Base-by-base conservation (phyloP, 805 yeast genomes). In the Peterozyma xylosa region DNA sequence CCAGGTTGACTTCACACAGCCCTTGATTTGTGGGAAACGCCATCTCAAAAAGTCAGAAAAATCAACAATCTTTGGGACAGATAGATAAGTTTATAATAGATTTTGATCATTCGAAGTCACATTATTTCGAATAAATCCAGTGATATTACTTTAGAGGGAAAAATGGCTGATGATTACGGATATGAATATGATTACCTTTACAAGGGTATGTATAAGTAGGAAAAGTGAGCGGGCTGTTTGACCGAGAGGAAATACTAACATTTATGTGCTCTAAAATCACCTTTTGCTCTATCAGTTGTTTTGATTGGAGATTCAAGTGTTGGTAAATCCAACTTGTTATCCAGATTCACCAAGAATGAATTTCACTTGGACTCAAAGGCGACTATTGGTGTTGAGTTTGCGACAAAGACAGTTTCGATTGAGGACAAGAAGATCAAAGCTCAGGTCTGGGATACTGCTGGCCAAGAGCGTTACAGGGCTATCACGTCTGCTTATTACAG, bases 381-480 rank as follows among this genome's bases (percentile, higher is more conserved):
- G 43, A 91, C 99, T 27, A 91, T 91, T 59, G 99, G 99, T 39
- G 99, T 93, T 42, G 99, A 93, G 66, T 91, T 91, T 69, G 98
- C 98, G 37, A 93, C 98, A 17, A 77, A 97, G 63, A 90, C 97
- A 2, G 80, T 93, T 45, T 91, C 85, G 56, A 81, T 86, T 49
- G 91, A 85, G 52, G 89, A 88, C 37, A 85, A 84, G 58, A 69
- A 87, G 60, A 83, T 86, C 53, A 87, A 86, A 63, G 91, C 95
- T 3, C 95, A 88, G 66, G 83, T 89, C 54, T 91, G 99, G 99
- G 99, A 91, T 66, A 91, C 99, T 33, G 99, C 99, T 2, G 99
- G 99, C 49, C 99, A 91, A 70, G 99, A 91, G 66, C 80, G 99
- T 64, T 91, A 93, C 71, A 80, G 99, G 56, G 98, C 99, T 38